Conservation (phyloP, 805 yeast genomes). For the Ogataea neopini region DNA sequence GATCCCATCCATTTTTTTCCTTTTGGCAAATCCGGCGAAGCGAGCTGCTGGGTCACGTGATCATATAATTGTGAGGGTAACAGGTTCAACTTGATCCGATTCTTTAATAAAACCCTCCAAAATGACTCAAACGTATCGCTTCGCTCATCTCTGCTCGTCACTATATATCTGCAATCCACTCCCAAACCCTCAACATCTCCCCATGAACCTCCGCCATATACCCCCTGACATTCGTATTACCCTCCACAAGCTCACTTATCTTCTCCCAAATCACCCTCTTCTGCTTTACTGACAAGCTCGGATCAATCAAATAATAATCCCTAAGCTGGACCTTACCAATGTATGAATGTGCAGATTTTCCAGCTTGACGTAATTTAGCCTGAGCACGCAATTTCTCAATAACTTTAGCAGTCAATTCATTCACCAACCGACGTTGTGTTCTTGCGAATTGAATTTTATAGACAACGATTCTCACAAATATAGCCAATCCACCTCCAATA, state of each 20-base stretch:
- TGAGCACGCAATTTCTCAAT: conserved; percentile 52
- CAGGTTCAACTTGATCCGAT: too few relatives aligned
- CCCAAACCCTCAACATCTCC: conserved; percentile 85
- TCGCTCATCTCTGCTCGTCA: background rate
- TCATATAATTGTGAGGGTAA: too few relatives aligned
- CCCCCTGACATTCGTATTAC: conserved; percentile 62
- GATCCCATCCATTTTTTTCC: too few relatives aligned
- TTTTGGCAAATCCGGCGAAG: too few relatives aligned
- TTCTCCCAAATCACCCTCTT: conserved; percentile 58
- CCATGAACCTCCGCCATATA: conserved; percentile 76
- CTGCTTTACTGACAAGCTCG: conserved; percentile 34
- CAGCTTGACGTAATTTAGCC: conserved; percentile 36
- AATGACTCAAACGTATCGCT: background rate
- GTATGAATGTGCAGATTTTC: conserved; percentile 42
- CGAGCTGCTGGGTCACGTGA: too few relatives aligned
- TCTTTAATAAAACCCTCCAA: too few relatives aligned
- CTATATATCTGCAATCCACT: conserved; percentile 62
- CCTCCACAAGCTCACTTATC: conserved; percentile 58
- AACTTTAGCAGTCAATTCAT: conserved; percentile 48
- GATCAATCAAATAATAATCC: conserved; percentile 55
- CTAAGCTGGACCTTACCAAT: conserved; percentile 73
- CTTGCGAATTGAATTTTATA: conserved; percentile 21
- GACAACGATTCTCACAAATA: conserved; percentile 8
- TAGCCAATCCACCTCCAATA: conserved; percentile 4
- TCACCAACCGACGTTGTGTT: conserved; percentile 42